These are phyloP conservation scores for Collybia sordida DNA, from an alignment of 768 basidiomycete genomes.

Conservation along the genomic window DNA sequence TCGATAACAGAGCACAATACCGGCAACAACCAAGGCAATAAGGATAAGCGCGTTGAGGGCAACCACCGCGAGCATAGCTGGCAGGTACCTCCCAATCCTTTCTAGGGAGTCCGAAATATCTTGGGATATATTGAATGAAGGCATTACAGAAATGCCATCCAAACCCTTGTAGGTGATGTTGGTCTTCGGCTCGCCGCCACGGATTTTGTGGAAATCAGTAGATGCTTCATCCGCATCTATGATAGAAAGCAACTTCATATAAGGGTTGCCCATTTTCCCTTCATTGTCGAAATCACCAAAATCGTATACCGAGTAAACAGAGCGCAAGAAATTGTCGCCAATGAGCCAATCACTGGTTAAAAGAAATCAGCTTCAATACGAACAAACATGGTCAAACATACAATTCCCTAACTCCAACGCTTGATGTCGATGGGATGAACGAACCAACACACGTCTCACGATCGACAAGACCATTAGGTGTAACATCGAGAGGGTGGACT, in stretches of 20 bases:
- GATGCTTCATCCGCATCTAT: slow-evolving; percentile 71
- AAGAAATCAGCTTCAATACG: slow-evolving; percentile 3
- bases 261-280: slow-evolving; percentile 72
- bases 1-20: slow-evolving; percentile 53
- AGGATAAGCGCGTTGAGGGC: slow-evolving; percentile 77
- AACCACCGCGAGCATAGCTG: slow-evolving; percentile 73
- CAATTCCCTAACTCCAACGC: slow-evolving; percentile 68
- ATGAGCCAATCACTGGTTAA: slow-evolving; percentile 71
- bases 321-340: slow-evolving; percentile 82
- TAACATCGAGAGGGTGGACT: slow-evolving; percentile 77
- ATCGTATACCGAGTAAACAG: slow-evolving; percentile 80
- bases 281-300: slow-evolving; percentile 74
- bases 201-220: slow-evolving; percentile 61
- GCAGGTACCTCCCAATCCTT: slow-evolving; percentile 63
- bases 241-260: slow-evolving; percentile 72
- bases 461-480: slow-evolving; percentile 45
- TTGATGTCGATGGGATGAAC: slow-evolving; percentile 64
- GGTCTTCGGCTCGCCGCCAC: slow-evolving; percentile 62
- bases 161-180: slow-evolving; percentile 71
- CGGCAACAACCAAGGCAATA: slow-evolving; percentile 53
- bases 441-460: slow-evolving; percentile 65
- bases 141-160: slow-evolving; percentile 36
- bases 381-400: slow-evolving; percentile 29
- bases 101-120: slow-evolving; percentile 60
- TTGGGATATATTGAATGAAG: slow-evolving; percentile 54